Percentiles rank a stretch among this genome's conserved stretches.
Conservation (phyloP, 129 eudicot genomes). For the Tagetes erecta region DNA sequence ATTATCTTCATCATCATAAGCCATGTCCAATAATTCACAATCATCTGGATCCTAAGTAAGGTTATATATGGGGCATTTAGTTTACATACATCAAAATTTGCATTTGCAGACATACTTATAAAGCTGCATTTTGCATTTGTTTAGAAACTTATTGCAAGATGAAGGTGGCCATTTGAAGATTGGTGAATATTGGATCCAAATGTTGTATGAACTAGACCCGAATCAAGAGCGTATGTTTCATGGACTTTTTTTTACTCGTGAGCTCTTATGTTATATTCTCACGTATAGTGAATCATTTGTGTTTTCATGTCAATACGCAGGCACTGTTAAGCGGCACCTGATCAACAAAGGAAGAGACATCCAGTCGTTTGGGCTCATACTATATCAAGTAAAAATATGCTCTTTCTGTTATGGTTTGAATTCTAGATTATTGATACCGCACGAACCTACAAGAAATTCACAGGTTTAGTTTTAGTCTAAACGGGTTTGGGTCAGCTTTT, state of each 20-base stretch:
- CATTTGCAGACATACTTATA: slow-evolving; percentile 2
- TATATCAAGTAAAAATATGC: slow-evolving; percentile 49
- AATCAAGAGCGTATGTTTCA: slow-evolving; percentile 49
- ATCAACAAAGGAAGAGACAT: slow-evolving; percentile 56
- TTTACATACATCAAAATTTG: not conserved
- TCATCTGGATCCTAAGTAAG: slow-evolving; percentile 61
- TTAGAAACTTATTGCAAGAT: slow-evolving; percentile 65
- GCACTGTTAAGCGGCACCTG: slow-evolving; percentile 21
- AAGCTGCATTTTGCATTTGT: slow-evolving; percentile 21
- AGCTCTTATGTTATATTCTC: not conserved
- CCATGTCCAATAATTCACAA: slow-evolving; percentile 68
- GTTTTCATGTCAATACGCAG: slow-evolving; percentile 34
- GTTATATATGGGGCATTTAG: slow-evolving; percentile 3
- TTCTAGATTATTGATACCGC: not conserved
- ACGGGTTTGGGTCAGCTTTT: too few relatives aligned
- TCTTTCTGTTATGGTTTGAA: not conserved
- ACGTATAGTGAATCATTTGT: slow-evolving; percentile 25
- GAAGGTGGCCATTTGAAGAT: slow-evolving; percentile 79
- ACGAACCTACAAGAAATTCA: not conserved
- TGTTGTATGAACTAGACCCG: slow-evolving; percentile 57
- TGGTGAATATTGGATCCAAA: slow-evolving; percentile 75
- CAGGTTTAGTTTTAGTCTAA: not conserved
- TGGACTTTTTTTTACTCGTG: not conserved
- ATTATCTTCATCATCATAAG: slow-evolving; percentile 66
- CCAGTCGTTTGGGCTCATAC: slow-evolving; percentile 49